Base-by-base conservation (phyloP, 805 yeast species). In the Suhomyces canberraensis region DNA sequence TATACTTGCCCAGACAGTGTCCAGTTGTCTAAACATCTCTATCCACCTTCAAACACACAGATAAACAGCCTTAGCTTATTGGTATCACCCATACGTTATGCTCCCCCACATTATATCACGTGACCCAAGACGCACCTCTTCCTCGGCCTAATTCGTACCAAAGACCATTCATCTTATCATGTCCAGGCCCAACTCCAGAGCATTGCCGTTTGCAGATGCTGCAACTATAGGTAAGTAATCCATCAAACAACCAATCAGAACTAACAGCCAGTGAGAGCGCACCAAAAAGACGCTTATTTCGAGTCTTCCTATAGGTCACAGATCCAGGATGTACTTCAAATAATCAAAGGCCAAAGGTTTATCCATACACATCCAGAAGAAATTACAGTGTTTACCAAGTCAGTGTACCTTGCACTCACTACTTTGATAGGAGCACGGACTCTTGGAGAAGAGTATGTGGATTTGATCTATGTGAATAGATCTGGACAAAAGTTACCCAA, bases 361-460 rank as follows among this genome's bases (percentile, higher is more conserved):
- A 68, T 81, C 8, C 82, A 85, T 50, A 61, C 73, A 3, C 74
- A 81, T 47, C 75, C 84, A 2, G 73, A 76, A 29, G 86, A 81
- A 47, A 66, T 89, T 11, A 63, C 80, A 0, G 71, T 78, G 0
- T 54, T 68, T 2, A 76, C 84, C 8, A 79, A 80, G 35, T 56
- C 81, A 1, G 29, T 81, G 0, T 91, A 91, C 53, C 65, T 87
- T n/a, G 58, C 73, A 2, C 61, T 86, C 16, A 91, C 97, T 0
- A 90, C 96, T 0, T 61, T 84, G 11, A 40, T 76, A 4, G 91
- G 91, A 0, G 76, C 85, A 1, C 71, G 91, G 36, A 91, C 98
- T 0, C 62, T 93, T 18, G 98, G 98, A 1, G 98, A 91, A 55
- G 97, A 91, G 60, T 91, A 91, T 59, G 89, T 89, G 11, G 96